Base-by-base conservation (phyloP, 208 protist species). In the Leishmania gerbilli region DNA sequence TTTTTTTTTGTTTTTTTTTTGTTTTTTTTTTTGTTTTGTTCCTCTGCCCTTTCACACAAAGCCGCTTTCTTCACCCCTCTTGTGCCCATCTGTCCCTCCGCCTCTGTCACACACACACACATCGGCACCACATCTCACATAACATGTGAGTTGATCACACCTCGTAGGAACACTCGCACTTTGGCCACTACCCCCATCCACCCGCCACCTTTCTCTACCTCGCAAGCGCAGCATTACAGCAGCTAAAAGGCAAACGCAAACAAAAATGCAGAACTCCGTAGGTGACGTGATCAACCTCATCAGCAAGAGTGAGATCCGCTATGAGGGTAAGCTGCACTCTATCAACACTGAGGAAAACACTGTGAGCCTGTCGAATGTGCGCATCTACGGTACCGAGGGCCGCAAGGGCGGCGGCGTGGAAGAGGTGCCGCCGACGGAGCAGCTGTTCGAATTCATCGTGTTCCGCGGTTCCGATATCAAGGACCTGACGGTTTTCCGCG, bases 221-320 rank as follows among this genome's bases (percentile, higher is more conserved):
- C 31, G 69, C 67, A 42, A 71, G 17, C 67, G 40, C 69, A 15
- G 27, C 69, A 51, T 37, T 55, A 74, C 69, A 21, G 21, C 51
- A 58, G 45, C 68, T 17, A 74, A 47, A 9, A 74, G 24, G 24
- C 47, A 65, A 65, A 40, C 37, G n/a, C 4, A 67, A 67, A 45
- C 3, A 27, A 62, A 58, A 76, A 76, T 84, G 87, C 87, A 87
- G 67, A 84, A 81, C 71, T 71, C 86, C 7, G 55, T 95, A 84
- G 93, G 95, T 56, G 92, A 89, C 80, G 75, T 82, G 55, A 97
- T 98, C 69, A 85, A 84, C 69, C 87, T 98, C 58, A 95, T 95
- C 87, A 98, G 94, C 86, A 96, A 95, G 80, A 93, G 89, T 75
- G 86, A 95, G 72, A 98, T 97, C 76, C 91, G 95, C 74, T 98